These are phyloP conservation scores for Trichoderma reesei DNA, from an alignment of 495 filamentous ascomycete genomes.

Conservation along the genomic window DNA sequence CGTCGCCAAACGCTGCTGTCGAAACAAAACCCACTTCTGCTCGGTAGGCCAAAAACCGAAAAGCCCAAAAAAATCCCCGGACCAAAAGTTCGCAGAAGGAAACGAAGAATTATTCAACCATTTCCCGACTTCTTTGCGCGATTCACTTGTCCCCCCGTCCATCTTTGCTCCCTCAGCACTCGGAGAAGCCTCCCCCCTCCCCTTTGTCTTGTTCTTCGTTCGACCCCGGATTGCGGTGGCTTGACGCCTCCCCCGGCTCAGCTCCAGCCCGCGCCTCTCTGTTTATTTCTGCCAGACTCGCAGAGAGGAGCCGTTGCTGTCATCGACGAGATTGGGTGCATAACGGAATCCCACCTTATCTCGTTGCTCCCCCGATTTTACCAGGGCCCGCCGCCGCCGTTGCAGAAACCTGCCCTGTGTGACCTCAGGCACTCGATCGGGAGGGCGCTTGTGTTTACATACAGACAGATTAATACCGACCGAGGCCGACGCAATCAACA, in stretches of 20 bases:
- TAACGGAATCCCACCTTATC: background rate
- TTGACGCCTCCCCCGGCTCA: background rate
- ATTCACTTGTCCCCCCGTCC: no score
- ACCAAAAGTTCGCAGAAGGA: background rate
- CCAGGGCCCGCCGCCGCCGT: background rate
- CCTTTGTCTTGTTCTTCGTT: background rate
- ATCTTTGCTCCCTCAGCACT: no score
- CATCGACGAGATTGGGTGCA: background rate
- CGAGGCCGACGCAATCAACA: no score
- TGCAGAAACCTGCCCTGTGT: no score
- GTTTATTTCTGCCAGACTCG: no score
- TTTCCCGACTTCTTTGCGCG: no score
- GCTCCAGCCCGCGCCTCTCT: background rate
- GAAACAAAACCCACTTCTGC: background rate
- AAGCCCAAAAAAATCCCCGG: no score
- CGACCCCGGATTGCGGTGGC: background rate
- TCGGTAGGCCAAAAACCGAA: no score
- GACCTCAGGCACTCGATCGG: no score
- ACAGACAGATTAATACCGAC: background rate
- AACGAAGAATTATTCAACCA: background rate
- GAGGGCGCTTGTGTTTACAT: constrained; percentile 3
- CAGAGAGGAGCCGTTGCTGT: background rate
- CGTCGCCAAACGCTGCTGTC: background rate
- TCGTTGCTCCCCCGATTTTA: background rate
- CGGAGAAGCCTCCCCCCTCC: background rate